Conservation (phyloP, 2,329 filamentous ascomycete species). For the Nemania sp. region DNA sequence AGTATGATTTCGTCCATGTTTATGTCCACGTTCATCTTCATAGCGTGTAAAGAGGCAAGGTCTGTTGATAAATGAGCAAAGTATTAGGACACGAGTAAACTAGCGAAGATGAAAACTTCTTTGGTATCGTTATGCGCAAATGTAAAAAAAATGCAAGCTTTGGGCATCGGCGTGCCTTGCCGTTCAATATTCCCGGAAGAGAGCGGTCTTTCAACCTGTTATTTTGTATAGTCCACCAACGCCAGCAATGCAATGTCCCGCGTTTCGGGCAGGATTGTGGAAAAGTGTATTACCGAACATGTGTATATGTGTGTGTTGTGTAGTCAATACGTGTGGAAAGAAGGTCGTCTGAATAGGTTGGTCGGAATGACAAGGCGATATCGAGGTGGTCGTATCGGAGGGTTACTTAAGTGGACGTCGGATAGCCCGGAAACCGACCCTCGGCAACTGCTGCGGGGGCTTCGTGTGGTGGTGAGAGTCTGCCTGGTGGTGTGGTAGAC, state of each 20-base stretch:
- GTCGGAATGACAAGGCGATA: too few species aligned
- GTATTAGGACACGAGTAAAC: neutral
- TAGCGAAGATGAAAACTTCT: constrained; percentile 24
- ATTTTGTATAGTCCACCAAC: constrained; percentile 39
- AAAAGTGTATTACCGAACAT: constrained; percentile 34
- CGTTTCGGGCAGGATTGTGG: too few species aligned
- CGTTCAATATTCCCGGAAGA: constrained; percentile 26
- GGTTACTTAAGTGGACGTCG: constrained; percentile 23
- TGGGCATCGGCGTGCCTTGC: too few species aligned
- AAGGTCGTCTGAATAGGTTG: constrained; percentile 17
- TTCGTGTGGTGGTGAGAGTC: constrained; percentile 26
- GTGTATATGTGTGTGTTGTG: constrained; percentile 28
- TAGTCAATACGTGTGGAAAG: constrained; percentile 23
- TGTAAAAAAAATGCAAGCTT: constrained; percentile 33
- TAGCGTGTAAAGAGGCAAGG: too few species aligned
- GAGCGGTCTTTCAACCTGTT: constrained; percentile 31
- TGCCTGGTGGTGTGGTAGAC: constrained; percentile 28
- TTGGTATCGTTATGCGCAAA: constrained; percentile 36
- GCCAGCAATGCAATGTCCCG: constrained; percentile 36
- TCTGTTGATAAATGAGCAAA: too few species aligned
- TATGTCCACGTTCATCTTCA: too few species aligned
- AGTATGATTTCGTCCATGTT: too few species aligned
- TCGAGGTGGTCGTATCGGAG: constrained; percentile 30
- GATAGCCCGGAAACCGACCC: constrained; percentile 1
- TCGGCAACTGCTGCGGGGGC: constrained; percentile 15